These are phyloP conservation scores for Blastocystis sp. DNA, from an alignment of 352 stramenopile species.

Conservation along the genomic window DNA sequence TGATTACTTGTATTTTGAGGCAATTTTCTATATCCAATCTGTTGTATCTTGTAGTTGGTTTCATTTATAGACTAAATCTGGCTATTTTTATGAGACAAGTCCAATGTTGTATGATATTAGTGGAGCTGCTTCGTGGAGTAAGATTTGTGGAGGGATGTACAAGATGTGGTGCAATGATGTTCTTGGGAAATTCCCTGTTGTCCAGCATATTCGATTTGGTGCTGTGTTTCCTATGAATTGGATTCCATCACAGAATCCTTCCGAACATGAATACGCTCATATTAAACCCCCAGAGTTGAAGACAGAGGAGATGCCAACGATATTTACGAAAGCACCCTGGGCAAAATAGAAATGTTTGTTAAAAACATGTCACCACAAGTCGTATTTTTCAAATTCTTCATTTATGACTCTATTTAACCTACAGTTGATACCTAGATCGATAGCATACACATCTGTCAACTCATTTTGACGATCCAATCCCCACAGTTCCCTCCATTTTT, in stretches of 20 bases:
- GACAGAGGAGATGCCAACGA: not conserved
- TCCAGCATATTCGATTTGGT: conserved; percentile 95
- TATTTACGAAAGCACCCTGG: conserved; percentile 37
- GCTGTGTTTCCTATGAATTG: conserved; percentile 73
- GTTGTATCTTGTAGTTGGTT: conserved; percentile 77
- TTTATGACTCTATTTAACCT: not conserved
- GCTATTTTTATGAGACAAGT: conserved; percentile 57
- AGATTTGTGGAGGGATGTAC: conserved; percentile 56
- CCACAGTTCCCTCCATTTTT: not conserved
- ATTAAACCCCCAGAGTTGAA: not conserved
- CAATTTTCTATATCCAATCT: conserved; percentile 82
- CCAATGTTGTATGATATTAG: conserved; percentile 60
- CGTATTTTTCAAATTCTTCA: not conserved
- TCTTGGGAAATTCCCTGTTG: conserved; percentile 91
- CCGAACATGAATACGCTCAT: conserved; percentile 27
- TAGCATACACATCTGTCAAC: not conserved
- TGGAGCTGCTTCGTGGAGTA: conserved; percentile 44
- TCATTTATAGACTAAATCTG: conserved; percentile 33
- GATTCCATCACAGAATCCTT: conserved; percentile 48
- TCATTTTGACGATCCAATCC: not conserved
- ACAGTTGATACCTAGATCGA: not conserved
- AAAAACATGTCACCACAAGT: conserved; percentile 24
- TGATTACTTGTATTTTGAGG: conserved; percentile 84
- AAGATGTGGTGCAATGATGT: conserved; percentile 69
- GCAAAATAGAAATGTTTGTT: conserved; percentile 29